These are phyloP conservation scores for Backusella liffmaniae DNA, from an alignment of 192 early-diverging fungal genomes.

Conservation along the genomic window DNA sequence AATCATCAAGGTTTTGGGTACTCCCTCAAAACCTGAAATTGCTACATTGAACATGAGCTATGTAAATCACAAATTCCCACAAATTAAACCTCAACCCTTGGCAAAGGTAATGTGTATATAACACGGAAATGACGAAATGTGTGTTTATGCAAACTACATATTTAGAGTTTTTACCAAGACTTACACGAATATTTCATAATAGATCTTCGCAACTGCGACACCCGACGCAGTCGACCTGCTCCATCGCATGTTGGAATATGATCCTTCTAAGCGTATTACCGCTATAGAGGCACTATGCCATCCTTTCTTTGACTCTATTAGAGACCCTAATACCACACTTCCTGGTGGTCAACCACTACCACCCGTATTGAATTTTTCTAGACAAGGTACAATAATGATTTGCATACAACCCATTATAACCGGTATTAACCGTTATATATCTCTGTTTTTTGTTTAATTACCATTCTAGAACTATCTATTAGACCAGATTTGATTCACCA, in stretches of 20 bases:
- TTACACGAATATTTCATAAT: background rate
- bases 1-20: conserved; percentile 98
- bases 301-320: conserved; percentile 96
- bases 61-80: conserved; percentile 97
- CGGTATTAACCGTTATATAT: background rate
- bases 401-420: background rate
- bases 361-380: conserved; percentile 86
- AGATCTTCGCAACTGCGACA: conserved; percentile 72
- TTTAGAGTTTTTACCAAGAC: background rate
- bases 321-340: conserved; percentile 77
- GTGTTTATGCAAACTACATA: background rate
- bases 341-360: conserved; percentile 83
- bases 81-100: conserved; percentile 93
- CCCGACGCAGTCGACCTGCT: conserved; percentile 87
- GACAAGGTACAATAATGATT: conserved; percentile 47
- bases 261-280: conserved; percentile 78
- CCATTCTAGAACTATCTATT: conserved; percentile 76
- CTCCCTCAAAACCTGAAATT: conserved; percentile 95
- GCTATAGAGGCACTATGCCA: conserved; percentile 91
- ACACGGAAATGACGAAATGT: background rate
- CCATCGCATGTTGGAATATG: conserved; percentile 85
- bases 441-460: conserved; percentile 5
- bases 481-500: conserved; percentile 73
- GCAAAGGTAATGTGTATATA: conserved; percentile 51
- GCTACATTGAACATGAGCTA: conserved; percentile 97